phyloP scores from a whole-genome alignment of 306 rosid genomes.

The Luffa acutangula region DNA sequence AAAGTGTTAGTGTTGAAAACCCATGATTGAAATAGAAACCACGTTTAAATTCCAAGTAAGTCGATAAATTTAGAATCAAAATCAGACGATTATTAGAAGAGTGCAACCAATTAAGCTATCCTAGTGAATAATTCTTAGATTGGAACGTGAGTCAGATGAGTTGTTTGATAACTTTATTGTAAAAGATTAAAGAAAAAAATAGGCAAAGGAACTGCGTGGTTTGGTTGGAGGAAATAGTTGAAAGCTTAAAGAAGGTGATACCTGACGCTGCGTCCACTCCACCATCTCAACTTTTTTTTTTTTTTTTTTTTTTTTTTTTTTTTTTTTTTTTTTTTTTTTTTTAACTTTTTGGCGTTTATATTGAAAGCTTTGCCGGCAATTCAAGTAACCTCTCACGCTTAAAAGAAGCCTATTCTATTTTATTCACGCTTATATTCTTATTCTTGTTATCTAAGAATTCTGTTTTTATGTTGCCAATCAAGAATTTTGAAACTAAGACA shows the following conservation, averaged over 20 bases:
- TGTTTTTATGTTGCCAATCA: neutral
- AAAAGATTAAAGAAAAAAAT: neutral
- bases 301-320: neutral
- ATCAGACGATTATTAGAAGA: too few relatives aligned
- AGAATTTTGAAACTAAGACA: neutral
- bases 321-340: neutral
- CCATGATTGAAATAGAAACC: too few relatives aligned
- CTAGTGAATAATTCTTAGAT: neutral
- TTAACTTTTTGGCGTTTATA: slow-evolving; percentile 2
- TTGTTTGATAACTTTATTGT: neutral
- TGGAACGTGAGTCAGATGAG: neutral
- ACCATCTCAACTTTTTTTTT: neutral
- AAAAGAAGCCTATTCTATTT: neutral
- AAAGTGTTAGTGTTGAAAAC: too few relatives aligned
- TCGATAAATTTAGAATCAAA: too few relatives aligned
- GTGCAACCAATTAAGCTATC: too few relatives aligned
- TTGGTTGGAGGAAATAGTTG: neutral
- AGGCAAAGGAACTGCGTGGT: neutral
- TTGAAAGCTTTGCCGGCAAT: slow-evolving; percentile 23
- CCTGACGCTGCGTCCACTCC: slow-evolving; percentile 13
- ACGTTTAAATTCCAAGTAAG: too few relatives aligned
- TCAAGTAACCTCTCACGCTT: slow-evolving; percentile 1
- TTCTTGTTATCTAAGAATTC: neutral
- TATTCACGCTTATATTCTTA: neutral
- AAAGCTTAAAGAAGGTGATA: neutral